These are phyloP conservation scores for Arachnomyces sp. DNA, from an alignment of 2,329 filamentous ascomycete genomes.

Conservation along the genomic window DNA sequence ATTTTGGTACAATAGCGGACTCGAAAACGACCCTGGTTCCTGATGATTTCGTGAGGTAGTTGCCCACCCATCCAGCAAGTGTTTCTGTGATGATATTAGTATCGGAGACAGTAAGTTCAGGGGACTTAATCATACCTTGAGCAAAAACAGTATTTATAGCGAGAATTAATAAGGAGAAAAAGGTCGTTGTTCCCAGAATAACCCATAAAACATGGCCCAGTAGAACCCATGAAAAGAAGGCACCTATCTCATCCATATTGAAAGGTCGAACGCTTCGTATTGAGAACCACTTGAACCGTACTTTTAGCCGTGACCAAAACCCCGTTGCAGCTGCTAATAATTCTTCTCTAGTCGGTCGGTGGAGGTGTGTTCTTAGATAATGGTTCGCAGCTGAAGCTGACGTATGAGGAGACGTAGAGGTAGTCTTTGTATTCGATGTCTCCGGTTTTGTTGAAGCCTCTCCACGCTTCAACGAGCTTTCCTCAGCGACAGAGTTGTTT, in stretches of 20 bases:
- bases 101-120: no score
- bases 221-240: constrained; percentile 90
- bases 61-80: constrained; percentile 83
- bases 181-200: constrained; percentile 92
- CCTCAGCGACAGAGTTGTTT: constrained; percentile 1
- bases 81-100: constrained; percentile 54
- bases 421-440: constrained; percentile 4
- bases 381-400: no score
- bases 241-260: constrained; percentile 93
- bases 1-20: constrained; percentile 92
- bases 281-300: constrained; percentile 96
- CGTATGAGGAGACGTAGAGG: no score
- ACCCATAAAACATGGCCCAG: constrained; percentile 92
- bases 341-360: constrained; percentile 88
- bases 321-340: constrained; percentile 82
- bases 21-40: constrained; percentile 94
- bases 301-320: constrained; percentile 81
- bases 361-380: constrained; percentile 45
- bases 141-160: constrained; percentile 94
- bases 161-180: constrained; percentile 85
- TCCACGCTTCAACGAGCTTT: background rate
- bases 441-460: constrained; percentile 13
- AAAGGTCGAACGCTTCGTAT: constrained; percentile 90
- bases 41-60: constrained; percentile 89
- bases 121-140: constrained; percentile 53